Conservation (phyloP, 179 eudicot species). For the Carnegiea gigantea region DNA sequence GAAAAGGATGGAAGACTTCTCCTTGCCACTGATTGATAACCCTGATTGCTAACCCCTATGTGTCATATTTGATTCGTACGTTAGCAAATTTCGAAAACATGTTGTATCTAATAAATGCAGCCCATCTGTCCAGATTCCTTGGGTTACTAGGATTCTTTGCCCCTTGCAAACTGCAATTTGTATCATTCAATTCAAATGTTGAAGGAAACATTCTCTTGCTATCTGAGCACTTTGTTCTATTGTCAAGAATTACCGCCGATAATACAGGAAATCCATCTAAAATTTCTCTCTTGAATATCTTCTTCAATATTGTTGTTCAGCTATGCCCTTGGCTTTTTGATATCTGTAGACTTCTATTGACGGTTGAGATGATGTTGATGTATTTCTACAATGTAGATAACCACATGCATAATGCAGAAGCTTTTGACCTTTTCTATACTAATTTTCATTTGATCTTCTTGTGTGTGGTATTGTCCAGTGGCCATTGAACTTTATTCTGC, state of each 20-base stretch:
- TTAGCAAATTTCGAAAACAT: background rate
- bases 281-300: too few relatives aligned
- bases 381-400: too few relatives aligned
- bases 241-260: too few relatives aligned
- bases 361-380: too few relatives aligned
- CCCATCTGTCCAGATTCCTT: background rate
- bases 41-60: background rate
- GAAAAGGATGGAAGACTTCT: background rate
- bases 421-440: background rate
- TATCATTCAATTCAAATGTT: slow-evolving; percentile 6
- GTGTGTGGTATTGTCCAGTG: slow-evolving; percentile 2
- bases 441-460: slow-evolving; percentile 13
- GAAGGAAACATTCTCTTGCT: background rate
- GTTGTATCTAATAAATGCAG: background rate
- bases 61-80: background rate
- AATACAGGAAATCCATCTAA: too few relatives aligned
- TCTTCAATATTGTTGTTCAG: too few relatives aligned
- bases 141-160: background rate
- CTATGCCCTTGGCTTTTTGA: too few relatives aligned
- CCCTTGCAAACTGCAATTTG: background rate
- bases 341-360: too few relatives aligned
- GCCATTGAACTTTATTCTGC: slow-evolving; percentile 9
- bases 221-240: too few relatives aligned
- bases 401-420: background rate
- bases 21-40: background rate